Conservation (phyloP, 2,329 filamentous ascomycete genomes). For the Saccharata proteae region DNA sequence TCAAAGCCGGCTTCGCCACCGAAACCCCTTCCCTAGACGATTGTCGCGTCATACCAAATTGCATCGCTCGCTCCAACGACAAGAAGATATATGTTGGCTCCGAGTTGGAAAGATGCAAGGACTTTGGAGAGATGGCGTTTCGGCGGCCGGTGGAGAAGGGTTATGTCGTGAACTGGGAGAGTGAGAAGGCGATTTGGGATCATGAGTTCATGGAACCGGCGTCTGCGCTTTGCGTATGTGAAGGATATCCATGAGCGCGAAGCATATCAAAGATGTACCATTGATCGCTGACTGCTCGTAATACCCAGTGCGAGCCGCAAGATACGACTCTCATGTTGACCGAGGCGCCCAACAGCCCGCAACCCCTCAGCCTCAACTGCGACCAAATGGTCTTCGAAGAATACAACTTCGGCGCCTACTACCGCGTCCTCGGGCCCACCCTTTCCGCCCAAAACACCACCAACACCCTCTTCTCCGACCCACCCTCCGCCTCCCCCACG, state of each 20-base stretch:
- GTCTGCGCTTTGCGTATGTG: slow-evolving; percentile 41
- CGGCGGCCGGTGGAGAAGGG: slow-evolving; percentile 87
- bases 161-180: slow-evolving; percentile 93
- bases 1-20: slow-evolving; percentile 72
- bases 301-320: slow-evolving; percentile 52
- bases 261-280: background rate
- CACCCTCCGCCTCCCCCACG: slow-evolving; percentile 31
- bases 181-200: slow-evolving; percentile 92
- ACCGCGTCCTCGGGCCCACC: slow-evolving; percentile 57
- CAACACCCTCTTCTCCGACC: slow-evolving; percentile 54
- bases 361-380: slow-evolving; percentile 72
- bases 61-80: slow-evolving; percentile 65
- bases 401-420: slow-evolving; percentile 83
- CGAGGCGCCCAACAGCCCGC: slow-evolving; percentile 74
- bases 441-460: slow-evolving; percentile 77
- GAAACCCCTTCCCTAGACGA: too few species aligned
- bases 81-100: slow-evolving; percentile 68
- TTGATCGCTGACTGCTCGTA: slow-evolving; percentile 11
- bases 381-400: slow-evolving; percentile 98
- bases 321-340: slow-evolving; percentile 76
- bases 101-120: slow-evolving; percentile 65
- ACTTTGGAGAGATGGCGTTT: slow-evolving; percentile 82
- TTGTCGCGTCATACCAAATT: slow-evolving; percentile 73
- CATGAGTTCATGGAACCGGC: slow-evolving; percentile 65
- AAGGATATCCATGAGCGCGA: slow-evolving; percentile 11